Evolutionary conservation across 257 asterid species (phyloP).

Genomic region (Nyctanthes arbortristis): DNA sequence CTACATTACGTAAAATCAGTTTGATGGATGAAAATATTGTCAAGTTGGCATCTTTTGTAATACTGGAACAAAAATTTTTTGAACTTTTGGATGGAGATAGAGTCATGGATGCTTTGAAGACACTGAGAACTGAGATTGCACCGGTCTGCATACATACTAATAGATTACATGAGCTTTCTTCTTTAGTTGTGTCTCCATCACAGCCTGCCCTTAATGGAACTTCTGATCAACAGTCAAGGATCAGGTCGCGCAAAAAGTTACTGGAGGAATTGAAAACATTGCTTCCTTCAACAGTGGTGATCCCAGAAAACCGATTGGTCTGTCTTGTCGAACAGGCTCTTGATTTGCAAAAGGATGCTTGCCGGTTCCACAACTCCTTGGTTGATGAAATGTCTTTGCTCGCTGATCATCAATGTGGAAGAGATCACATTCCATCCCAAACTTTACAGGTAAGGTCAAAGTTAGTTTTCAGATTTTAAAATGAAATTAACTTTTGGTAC

Average conservation of each 20-base stretch:
- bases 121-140: constrained; percentile 69
- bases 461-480: background rate
- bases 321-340: constrained; percentile 88
- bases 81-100: constrained; percentile 62
- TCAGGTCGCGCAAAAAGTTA: constrained; percentile 50
- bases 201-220: constrained; percentile 35
- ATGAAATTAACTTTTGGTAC: background rate
- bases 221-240: constrained; percentile 38
- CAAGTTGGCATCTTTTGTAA: constrained; percentile 63
- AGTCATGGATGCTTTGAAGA: constrained; percentile 71
- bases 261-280: constrained; percentile 66
- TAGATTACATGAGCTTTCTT: constrained; percentile 65
- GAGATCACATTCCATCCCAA: constrained; percentile 67
- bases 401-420: constrained; percentile 77
- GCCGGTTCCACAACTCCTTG: constrained; percentile 71
- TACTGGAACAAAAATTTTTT: constrained; percentile 78
- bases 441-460: constrained; percentile 61
- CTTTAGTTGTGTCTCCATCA: constrained; percentile 51
- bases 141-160: constrained; percentile 50
- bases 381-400: constrained; percentile 67
- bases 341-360: constrained; percentile 63
- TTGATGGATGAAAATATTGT: constrained; percentile 47
- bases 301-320: constrained; percentile 68
- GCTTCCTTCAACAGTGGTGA: constrained; percentile 74
- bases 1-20: constrained; percentile 50